Evolutionary conservation across 768 basidiomycete species (phyloP), one percentile per base, ranked within the genome.

Genomic region (Hemileccinum rubropunctum): DNA sequence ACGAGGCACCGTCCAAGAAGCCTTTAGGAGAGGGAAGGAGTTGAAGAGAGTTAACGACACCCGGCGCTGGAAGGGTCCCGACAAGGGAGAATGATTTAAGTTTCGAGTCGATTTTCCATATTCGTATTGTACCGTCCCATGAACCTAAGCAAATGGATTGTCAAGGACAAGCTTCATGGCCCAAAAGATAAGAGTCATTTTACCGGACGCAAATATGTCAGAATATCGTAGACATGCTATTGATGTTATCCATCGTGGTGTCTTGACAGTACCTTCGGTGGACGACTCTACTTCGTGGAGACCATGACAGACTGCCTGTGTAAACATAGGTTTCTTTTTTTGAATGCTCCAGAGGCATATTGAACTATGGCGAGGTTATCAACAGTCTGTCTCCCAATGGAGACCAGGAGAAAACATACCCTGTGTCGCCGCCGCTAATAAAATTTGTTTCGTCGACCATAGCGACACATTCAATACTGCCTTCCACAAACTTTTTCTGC

Each of bases 381-480:
- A 48, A 47, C 9, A 20, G 37, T 27, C 48, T 38, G 33, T 7
- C 6, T 15, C 20, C 8, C 9, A 13, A 5, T 4, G 26, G 18
- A 15, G 20, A 28, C 15, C 1, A 4, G 34, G 38, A 50, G 17
- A 14, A 23, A 17, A 42, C 88, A 52, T 67, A 94, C 94, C 95
- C 97, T 62, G 90, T 95, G 67, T 99, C 95, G 4, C 97, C 97
- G 1, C 95, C 95, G 55, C 84, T 95, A 33, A 98, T 70, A 65
- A 98, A 95, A 6, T 86, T 91, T 30, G 80, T 81, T 71, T 98
- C 95, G 66, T 99, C 97, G 47, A 99, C 77, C 94, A 98, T 94
- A 13, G 89, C 85, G 14, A 95, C 86, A 57, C 85, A 87, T 48
- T 98, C 95, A 44, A 98, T 75, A 59, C 90, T 93, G 0, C 94